Conservation (phyloP, 2,329 filamentous ascomycete genomes). For the Periconia digitata region DNA sequence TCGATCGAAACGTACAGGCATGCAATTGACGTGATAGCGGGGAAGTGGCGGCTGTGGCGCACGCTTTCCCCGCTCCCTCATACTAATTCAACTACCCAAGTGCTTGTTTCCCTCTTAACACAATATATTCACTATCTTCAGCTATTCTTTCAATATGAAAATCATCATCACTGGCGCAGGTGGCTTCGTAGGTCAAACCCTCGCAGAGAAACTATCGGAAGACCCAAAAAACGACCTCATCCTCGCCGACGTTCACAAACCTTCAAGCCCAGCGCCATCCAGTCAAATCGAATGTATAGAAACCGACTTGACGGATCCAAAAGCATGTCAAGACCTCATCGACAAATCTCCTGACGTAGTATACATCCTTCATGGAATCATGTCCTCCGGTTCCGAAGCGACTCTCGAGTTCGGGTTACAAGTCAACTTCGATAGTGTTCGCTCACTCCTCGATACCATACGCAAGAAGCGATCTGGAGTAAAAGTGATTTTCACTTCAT, state of each 20-base stretch:
- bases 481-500: constrained; percentile 63
- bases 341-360: constrained; percentile 34
- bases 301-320: constrained; percentile 54
- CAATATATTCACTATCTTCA: not conserved
- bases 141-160: constrained; percentile 22
- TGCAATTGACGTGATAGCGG: no score
- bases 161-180: constrained; percentile 66
- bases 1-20: no score
- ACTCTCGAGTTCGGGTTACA: constrained; percentile 61
- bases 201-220: constrained; percentile 58
- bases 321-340: constrained; percentile 27
- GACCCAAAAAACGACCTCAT: constrained; percentile 50
- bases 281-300: constrained; percentile 54
- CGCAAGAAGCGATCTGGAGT: constrained; percentile 54
- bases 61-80: no score
- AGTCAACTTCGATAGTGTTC: constrained; percentile 64
- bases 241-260: constrained; percentile 60
- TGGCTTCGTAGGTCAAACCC: constrained; percentile 66
- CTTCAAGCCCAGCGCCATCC: constrained; percentile 49
- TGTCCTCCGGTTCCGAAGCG: constrained; percentile 65
- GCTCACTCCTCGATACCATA: constrained; percentile 57
- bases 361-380: constrained; percentile 68
- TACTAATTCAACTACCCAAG: no score
- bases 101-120: no score
- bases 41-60: no score